Percentiles rank a stretch among this genome's conserved stretches.
These are phyloP conservation scores for Alternaria arborescens DNA, from an alignment of 2,329 filamentous ascomycete species.

Conservation along the genomic window DNA sequence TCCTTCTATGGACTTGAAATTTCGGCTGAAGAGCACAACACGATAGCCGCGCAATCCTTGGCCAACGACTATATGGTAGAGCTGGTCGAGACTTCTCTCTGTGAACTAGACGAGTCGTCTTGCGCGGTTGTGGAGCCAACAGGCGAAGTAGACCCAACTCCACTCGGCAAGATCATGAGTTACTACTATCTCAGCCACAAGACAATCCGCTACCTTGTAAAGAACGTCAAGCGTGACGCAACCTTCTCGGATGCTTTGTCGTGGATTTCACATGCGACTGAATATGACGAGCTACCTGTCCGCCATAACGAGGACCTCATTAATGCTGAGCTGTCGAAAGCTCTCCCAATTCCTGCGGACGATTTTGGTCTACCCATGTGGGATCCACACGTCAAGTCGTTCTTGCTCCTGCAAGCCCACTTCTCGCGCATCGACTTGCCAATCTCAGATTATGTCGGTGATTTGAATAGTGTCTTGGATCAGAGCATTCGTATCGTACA, in stretches of 20 bases:
- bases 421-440: slow-evolving; percentile 93
- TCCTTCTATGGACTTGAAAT: slow-evolving; percentile 98
- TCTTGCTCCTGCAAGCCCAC: slow-evolving; percentile 91
- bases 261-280: slow-evolving; percentile 92
- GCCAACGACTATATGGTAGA: slow-evolving; percentile 96
- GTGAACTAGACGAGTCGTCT: slow-evolving; percentile 81
- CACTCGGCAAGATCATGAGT: slow-evolving; percentile 97
- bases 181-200: slow-evolving; percentile 97
- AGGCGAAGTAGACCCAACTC: slow-evolving; percentile 87
- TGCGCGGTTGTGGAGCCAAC: slow-evolving; percentile 86
- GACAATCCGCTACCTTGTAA: slow-evolving; percentile 85
- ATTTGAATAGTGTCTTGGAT: slow-evolving; percentile 87
- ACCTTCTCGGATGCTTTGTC: slow-evolving; percentile 82
- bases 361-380: slow-evolving; percentile 83
- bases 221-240: slow-evolving; percentile 76
- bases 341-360: slow-evolving; percentile 74
- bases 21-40: slow-evolving; percentile 89
- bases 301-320: slow-evolving; percentile 98
- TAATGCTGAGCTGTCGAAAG: slow-evolving; percentile 86
- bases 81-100: slow-evolving; percentile 86
- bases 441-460: slow-evolving; percentile 96
- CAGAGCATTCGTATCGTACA: slow-evolving; percentile 97
- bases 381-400: slow-evolving; percentile 98
- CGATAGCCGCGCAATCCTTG: slow-evolving; percentile 80
- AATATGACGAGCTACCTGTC: slow-evolving; percentile 97